A percentile compares a stretch with the other conserved stretches of the same genome.
These are phyloP conservation scores for Hypoxylon trugodes DNA, from an alignment of 495 filamentous ascomycete genomes.

Conservation along the genomic window DNA sequence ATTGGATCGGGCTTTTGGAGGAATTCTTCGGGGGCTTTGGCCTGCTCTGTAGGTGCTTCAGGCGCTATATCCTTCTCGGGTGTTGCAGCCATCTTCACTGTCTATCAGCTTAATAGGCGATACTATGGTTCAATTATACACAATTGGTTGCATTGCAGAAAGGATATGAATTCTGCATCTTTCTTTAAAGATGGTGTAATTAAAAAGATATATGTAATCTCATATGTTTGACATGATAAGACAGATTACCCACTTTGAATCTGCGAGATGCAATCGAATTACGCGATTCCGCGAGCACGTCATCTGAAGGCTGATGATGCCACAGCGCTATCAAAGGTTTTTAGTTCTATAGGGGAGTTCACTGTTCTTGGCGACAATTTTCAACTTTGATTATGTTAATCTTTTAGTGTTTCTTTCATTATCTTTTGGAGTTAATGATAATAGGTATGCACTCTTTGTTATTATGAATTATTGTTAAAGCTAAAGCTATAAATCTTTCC, in stretches of 20 bases:
- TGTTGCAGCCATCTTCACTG: slow-evolving; percentile 17
- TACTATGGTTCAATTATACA: no score
- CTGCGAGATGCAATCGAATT: slow-evolving; percentile 14
- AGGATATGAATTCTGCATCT: no score
- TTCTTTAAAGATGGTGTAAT: neutral
- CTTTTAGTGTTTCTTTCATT: no score
- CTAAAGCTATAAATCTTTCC: no score
- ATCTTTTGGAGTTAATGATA: no score
- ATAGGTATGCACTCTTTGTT: no score
- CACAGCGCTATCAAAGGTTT: slow-evolving; percentile 11
- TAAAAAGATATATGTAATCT: neutral
- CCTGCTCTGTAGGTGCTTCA: neutral
- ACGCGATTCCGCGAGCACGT: slow-evolving; percentile 23
- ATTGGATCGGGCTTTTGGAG: neutral
- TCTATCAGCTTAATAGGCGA: no score
- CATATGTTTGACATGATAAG: slow-evolving; percentile 1
- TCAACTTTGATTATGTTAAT: no score
- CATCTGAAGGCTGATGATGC: slow-evolving; percentile 35
- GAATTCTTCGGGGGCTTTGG: neutral
- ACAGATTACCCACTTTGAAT: slow-evolving; percentile 8
- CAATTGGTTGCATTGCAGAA: neutral
- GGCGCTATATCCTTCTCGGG: slow-evolving; percentile 12
- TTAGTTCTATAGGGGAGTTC: no score
- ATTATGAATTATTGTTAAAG: no score
- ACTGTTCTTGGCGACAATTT: no score